phyloP scores from a whole-genome alignment of 208 protist genomes.

The Angomonas ambiguus region DNA sequence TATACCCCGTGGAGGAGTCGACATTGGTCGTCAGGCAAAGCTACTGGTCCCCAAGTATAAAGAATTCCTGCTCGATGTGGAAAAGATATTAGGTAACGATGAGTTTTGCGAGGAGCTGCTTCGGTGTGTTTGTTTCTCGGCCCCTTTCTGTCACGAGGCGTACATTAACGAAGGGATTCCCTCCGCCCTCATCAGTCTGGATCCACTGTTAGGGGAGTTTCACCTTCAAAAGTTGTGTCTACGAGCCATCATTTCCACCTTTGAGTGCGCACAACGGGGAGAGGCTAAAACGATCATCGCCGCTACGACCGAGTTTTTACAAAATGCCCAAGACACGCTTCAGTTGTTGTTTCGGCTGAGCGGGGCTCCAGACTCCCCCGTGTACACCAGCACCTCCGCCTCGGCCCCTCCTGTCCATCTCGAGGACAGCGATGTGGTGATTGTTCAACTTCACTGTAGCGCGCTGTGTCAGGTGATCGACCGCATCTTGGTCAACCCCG shows the following conservation, averaged over 20 bases:
- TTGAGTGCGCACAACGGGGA: slow-evolving; percentile 16
- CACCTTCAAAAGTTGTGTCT: slow-evolving; percentile 53
- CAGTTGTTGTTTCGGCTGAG: slow-evolving; percentile 1
- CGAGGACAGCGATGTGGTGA: background rate
- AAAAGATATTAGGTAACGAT: slow-evolving; percentile 28
- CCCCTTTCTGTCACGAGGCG: slow-evolving; percentile 24
- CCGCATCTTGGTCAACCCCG: background rate
- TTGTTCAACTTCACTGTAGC: background rate
- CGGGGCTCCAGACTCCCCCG: background rate
- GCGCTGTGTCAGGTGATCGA: background rate
- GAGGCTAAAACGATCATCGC: slow-evolving; percentile 19
- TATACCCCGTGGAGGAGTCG: slow-evolving; percentile 42
- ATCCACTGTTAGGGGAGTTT: slow-evolving; percentile 31
- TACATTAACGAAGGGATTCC: slow-evolving; percentile 27
- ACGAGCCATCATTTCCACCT: slow-evolving; percentile 32
- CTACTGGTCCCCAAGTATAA: slow-evolving; percentile 21
- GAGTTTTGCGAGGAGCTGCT: slow-evolving; percentile 62
- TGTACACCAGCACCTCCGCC: no score
- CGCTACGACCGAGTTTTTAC: slow-evolving; percentile 19
- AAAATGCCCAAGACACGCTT: slow-evolving; percentile 16
- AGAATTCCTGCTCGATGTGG: slow-evolving; percentile 22
- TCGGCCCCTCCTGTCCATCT: background rate
- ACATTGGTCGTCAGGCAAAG: slow-evolving; percentile 25
- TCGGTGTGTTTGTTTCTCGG: slow-evolving; percentile 51
- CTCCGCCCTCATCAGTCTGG: slow-evolving; percentile 21